A percentile compares a stretch with the other conserved stretches of the same genome.
Conservation (phyloP, 441 rosid species). For the Gossypium aridum region DNA sequence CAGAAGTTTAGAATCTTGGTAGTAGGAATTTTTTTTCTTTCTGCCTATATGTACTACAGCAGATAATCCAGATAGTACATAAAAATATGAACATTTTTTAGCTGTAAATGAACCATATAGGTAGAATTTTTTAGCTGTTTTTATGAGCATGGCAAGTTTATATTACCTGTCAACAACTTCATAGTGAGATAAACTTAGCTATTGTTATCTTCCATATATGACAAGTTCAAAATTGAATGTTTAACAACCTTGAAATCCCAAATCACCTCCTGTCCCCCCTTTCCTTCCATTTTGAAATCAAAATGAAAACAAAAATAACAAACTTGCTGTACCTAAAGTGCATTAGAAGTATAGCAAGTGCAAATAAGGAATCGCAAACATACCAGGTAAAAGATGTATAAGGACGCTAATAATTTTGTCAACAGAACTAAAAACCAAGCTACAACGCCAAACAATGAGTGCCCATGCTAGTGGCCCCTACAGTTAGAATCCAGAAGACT, state of each 20-base stretch:
- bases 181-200: background rate
- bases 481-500: slow-evolving; percentile 14
- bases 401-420: slow-evolving; percentile 95
- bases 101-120: background rate
- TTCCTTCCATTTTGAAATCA: background rate
- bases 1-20: background rate
- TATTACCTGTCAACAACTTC: background rate
- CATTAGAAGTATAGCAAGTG: background rate
- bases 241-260: background rate
- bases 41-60: background rate
- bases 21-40: background rate
- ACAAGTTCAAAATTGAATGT: background rate
- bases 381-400: slow-evolving; percentile 95
- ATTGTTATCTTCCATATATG: background rate
- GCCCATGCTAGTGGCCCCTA: slow-evolving; percentile 99
- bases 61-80: background rate
- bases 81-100: background rate
- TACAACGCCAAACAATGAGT: slow-evolving; percentile 91
- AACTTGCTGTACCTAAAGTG: background rate
- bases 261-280: background rate
- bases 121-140: background rate
- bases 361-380: slow-evolving; percentile 17
- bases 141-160: background rate
- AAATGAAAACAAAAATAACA: background rate
- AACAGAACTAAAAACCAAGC: slow-evolving; percentile 86